A percentile compares a stretch with the other conserved stretches of the same genome.
phyloP scores from a whole-genome alignment of 1,139 yeast genomes.

The Pichia sp. region DNA sequence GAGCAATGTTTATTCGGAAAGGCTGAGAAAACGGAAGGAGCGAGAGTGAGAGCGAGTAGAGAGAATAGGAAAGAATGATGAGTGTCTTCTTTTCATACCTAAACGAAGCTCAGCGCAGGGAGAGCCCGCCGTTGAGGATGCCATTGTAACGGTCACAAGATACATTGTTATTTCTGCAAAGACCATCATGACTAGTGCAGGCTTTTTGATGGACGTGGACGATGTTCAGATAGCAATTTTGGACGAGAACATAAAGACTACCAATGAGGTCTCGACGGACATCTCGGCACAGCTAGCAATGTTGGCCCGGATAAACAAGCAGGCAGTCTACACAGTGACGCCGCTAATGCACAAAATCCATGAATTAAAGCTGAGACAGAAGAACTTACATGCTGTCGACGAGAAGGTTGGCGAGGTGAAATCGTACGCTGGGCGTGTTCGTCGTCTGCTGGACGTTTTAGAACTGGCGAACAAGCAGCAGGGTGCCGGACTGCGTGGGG shows the following conservation, averaged over 20 bases:
- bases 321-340: constrained; percentile 60
- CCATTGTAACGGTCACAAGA: no score
- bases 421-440: constrained; percentile 47
- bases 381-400: constrained; percentile 59
- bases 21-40: no score
- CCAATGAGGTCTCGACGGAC: constrained; percentile 52
- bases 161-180: no score
- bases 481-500: constrained; percentile 35
- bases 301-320: constrained; percentile 54
- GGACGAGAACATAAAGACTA: constrained; percentile 63
- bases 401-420: constrained; percentile 59
- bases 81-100: no score
- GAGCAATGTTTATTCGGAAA: no score
- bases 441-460: constrained; percentile 6
- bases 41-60: no score
- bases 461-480: background rate
- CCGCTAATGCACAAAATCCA: constrained; percentile 70
- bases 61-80: no score
- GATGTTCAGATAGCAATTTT: constrained; percentile 84
- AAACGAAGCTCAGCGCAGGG: no score
- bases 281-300: constrained; percentile 53
- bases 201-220: constrained; percentile 47
- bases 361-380: constrained; percentile 49
- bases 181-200: background rate
- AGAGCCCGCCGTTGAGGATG: no score